A percentile compares a stretch with the other conserved stretches of the same genome.
Conservation (phyloP, 345 rosid species). For the Camelina neglecta region DNA sequence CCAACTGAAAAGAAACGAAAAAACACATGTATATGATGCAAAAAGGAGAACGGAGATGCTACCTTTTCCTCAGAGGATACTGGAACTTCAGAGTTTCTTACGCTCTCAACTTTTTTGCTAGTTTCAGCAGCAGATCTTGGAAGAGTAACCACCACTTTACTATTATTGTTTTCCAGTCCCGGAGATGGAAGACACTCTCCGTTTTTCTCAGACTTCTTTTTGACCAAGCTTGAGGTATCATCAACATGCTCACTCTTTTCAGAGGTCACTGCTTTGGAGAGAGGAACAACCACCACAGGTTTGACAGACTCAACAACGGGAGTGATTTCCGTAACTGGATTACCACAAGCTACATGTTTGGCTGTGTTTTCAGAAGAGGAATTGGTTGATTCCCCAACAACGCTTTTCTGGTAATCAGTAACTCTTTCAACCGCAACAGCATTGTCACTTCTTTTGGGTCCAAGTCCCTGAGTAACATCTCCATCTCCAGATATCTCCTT, state of each 20-base stretch:
- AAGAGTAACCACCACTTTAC: conserved; percentile 37
- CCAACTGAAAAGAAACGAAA: conserved; percentile 27
- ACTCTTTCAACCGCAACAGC: conserved; percentile 45
- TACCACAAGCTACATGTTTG: conserved; percentile 37
- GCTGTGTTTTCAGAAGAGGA: conserved; percentile 40
- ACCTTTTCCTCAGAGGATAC: conserved; percentile 61
- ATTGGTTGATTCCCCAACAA: conserved; percentile 31
- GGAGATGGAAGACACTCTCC: conserved; percentile 28
- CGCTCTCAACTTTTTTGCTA: conserved; percentile 32
- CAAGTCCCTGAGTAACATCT: conserved; percentile 43
- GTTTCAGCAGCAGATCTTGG: conserved; percentile 44
- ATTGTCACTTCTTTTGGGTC: conserved; percentile 39
- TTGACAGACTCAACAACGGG: conserved; percentile 38
- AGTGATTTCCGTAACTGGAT: conserved; percentile 39
- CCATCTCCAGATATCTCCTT: conserved; percentile 43
- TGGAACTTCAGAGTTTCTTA: conserved; percentile 42
- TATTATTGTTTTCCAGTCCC: conserved; percentile 3
- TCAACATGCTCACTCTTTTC: conserved; percentile 47
- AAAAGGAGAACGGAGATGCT: conserved; percentile 32
- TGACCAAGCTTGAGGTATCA: conserved; percentile 43
- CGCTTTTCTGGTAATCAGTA: conserved; percentile 7
- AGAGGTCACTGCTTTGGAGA: conserved; percentile 45
- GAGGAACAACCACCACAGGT: conserved; percentile 37
- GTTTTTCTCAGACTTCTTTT: conserved; percentile 12
- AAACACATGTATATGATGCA: conserved; percentile 20